These are phyloP conservation scores for Myrica gale DNA, from an alignment of 306 rosid species.

Conservation along the genomic window DNA sequence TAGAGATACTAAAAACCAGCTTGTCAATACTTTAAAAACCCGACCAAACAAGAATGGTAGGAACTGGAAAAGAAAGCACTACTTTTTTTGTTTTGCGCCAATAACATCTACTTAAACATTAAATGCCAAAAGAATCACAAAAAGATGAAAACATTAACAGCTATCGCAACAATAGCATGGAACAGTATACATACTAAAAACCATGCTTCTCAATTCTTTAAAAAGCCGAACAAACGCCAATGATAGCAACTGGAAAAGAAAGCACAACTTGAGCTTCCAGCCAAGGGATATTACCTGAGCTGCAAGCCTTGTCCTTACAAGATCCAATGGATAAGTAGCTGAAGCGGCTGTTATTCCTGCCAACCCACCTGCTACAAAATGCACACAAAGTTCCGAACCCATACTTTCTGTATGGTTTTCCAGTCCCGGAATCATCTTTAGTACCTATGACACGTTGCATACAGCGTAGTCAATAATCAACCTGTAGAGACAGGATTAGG, in stretches of 20 bases:
- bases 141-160: background rate
- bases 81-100: no score
- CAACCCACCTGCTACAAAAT: slow-evolving; percentile 84
- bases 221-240: background rate
- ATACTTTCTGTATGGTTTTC: slow-evolving; percentile 46
- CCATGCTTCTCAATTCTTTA: background rate
- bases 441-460: slow-evolving; percentile 42
- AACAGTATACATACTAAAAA: background rate
- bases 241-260: background rate
- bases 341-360: slow-evolving; percentile 96
- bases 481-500: background rate
- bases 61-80: no score
- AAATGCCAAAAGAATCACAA: background rate
- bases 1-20: no score
- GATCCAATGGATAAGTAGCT: slow-evolving; percentile 91
- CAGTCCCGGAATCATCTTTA: slow-evolving; percentile 54
- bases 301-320: slow-evolving; percentile 96
- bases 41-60: no score
- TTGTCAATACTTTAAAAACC: no score
- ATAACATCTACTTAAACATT: background rate
- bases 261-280: background rate
- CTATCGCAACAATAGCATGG: background rate
- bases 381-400: slow-evolving; percentile 62
- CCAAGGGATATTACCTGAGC: slow-evolving; percentile 63
- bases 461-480: slow-evolving; percentile 4